Evolutionary conservation across 495 filamentous ascomycete genomes (phyloP).

Genomic region (Hypoxylon fuscum): DNA sequence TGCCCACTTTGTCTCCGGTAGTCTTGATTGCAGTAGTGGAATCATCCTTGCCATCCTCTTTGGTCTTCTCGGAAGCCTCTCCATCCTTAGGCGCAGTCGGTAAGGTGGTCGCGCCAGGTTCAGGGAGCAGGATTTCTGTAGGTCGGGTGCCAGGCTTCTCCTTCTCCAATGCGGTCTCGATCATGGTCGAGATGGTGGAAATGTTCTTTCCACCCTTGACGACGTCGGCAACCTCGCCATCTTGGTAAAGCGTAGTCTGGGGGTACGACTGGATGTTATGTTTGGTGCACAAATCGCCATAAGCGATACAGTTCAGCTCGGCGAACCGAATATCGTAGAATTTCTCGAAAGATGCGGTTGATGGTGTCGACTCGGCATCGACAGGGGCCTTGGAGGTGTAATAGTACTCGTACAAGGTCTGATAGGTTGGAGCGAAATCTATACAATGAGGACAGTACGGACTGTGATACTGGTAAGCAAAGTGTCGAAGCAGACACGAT

Average conservation of each 20-base stretch:
- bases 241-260: slow-evolving; percentile 80
- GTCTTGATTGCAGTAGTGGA: slow-evolving; percentile 36
- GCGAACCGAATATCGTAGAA: slow-evolving; percentile 94
- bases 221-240: slow-evolving; percentile 72
- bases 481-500: not conserved
- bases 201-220: slow-evolving; percentile 70
- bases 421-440: slow-evolving; percentile 82
- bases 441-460: slow-evolving; percentile 81
- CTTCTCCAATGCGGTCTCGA: slow-evolving; percentile 81
- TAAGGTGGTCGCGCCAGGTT: slow-evolving; percentile 45
- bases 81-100: slow-evolving; percentile 25
- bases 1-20: slow-evolving; percentile 16
- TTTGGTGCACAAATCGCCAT: slow-evolving; percentile 74
- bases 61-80: slow-evolving; percentile 19
- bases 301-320: slow-evolving; percentile 82
- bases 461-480: slow-evolving; percentile 43
- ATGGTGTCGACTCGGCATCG: slow-evolving; percentile 38
- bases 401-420: slow-evolving; percentile 95
- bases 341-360: slow-evolving; percentile 56
- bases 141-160: slow-evolving; percentile 83
- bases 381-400: slow-evolving; percentile 77
- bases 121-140: slow-evolving; percentile 52
- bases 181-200: slow-evolving; percentile 65
- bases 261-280: slow-evolving; percentile 74
- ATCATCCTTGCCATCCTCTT: slow-evolving; percentile 41